A percentile compares a stretch with the other conserved stretches of the same genome.
Conservation (phyloP, 495 filamentous ascomycete genomes). For the Aspergillus homomorphus region DNA sequence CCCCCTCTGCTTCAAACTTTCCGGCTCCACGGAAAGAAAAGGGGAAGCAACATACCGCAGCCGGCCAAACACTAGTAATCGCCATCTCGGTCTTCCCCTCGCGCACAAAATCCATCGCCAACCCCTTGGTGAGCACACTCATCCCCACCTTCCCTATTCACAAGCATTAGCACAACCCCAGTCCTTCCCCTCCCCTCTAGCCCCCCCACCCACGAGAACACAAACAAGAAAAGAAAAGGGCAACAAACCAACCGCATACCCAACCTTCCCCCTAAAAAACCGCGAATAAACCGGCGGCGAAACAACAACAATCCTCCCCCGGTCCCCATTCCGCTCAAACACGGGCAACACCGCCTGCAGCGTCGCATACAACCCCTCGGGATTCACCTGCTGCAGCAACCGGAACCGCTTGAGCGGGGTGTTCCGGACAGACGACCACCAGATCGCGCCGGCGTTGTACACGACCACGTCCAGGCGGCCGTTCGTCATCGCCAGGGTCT, state of each 20-base stretch:
- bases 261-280: slow-evolving; percentile 84
- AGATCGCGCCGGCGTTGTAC: slow-evolving; percentile 86
- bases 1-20: background rate
- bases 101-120: slow-evolving; percentile 78
- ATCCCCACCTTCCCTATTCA: slow-evolving; percentile 67
- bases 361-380: slow-evolving; percentile 61
- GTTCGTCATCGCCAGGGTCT: slow-evolving; percentile 58
- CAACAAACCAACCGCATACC: slow-evolving; percentile 69
- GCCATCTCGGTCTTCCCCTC: slow-evolving; percentile 66
- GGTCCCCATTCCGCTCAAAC: slow-evolving; percentile 50
- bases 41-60: slow-evolving; percentile 51
- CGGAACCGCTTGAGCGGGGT: slow-evolving; percentile 78
- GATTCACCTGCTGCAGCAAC: slow-evolving; percentile 79
- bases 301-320: slow-evolving; percentile 72
- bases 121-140: slow-evolving; percentile 75
- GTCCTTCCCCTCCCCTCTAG: background rate
- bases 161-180: background rate
- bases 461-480: slow-evolving; percentile 67
- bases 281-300: slow-evolving; percentile 81
- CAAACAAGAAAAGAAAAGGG: slow-evolving; percentile 2
- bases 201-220: background rate
- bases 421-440: slow-evolving; percentile 72
- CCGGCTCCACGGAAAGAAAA: background rate
- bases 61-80: slow-evolving; percentile 81
- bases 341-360: slow-evolving; percentile 66